Conservation (phyloP, 2,329 filamentous ascomycete genomes). For the Colletotrichum godetiae region DNA sequence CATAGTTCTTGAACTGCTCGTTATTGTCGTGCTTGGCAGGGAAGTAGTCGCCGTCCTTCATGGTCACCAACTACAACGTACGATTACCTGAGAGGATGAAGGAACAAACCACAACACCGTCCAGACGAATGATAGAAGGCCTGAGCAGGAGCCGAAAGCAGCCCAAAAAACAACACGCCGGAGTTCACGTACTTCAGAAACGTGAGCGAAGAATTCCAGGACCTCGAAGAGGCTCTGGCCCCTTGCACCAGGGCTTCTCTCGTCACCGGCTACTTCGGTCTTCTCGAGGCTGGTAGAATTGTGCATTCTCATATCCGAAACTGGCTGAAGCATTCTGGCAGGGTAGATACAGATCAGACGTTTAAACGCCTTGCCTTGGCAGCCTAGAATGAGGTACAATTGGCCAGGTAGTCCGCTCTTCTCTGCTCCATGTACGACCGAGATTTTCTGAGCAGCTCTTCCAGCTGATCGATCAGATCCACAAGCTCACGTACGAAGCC, state of each 20-base stretch:
- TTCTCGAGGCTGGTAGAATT: no score
- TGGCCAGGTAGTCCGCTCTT: neutral
- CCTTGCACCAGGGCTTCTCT: no score
- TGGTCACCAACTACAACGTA: fast-evolving
- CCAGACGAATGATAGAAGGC: fast-evolving
- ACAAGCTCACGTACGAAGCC: neutral
- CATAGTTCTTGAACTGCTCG: neutral
- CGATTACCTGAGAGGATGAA: neutral
- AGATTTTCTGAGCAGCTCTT: neutral
- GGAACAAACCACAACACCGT: neutral
- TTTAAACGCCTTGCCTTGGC: neutral
- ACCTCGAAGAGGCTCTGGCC: no score
- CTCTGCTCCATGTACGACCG: neutral
- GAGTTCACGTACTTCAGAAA: no score
- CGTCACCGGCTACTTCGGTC: no score
- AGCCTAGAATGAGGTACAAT: neutral
- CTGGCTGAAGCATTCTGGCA: neutral
- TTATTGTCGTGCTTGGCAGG: neutral
- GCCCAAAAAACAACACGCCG: no score
- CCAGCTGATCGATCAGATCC: neutral
- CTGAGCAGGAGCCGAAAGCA: neutral
- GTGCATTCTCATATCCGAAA: no score
- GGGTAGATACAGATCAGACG: neutral
- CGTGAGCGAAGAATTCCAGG: no score
- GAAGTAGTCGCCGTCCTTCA: neutral